phyloP scores from a whole-genome alignment of 495 filamentous ascomycete species.

The Penicillium longicatenatum region DNA sequence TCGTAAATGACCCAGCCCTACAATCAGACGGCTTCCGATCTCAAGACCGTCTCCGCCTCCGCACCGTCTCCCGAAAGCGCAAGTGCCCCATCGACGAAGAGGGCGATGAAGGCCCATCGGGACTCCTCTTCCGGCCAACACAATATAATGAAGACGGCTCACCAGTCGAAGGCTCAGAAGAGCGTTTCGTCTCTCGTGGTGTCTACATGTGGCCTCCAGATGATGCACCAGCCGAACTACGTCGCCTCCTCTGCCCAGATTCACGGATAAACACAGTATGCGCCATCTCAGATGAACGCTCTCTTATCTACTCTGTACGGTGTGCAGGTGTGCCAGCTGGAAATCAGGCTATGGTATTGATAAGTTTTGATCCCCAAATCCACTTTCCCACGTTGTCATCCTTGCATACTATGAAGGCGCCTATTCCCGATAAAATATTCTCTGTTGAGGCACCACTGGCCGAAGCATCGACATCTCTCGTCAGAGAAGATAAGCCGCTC shows the following conservation, averaged over 20 bases:
- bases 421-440: slow-evolving; percentile 10
- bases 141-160: slow-evolving; percentile 27
- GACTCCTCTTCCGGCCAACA: slow-evolving; percentile 39
- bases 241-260: slow-evolving; percentile 59
- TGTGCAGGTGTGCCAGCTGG: slow-evolving; percentile 40
- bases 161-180: slow-evolving; percentile 38
- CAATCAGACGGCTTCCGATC: slow-evolving; percentile 34
- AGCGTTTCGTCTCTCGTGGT: slow-evolving; percentile 51
- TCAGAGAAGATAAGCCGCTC: slow-evolving; percentile 36
- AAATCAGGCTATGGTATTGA: slow-evolving; percentile 55
- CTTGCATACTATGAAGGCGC: slow-evolving; percentile 15
- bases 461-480: slow-evolving; percentile 18
- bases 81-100: slow-evolving; percentile 42
- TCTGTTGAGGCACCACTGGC: slow-evolving; percentile 4
- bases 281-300: slow-evolving; percentile 62
- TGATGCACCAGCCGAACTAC: slow-evolving; percentile 46
- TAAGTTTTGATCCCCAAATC: slow-evolving; percentile 64
- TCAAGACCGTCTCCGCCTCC: slow-evolving; percentile 54
- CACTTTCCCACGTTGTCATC: slow-evolving; percentile 34
- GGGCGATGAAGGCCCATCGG: slow-evolving; percentile 33
- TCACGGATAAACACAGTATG: slow-evolving; percentile 48
- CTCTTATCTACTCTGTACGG: slow-evolving; percentile 56
- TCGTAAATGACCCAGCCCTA: slow-evolving; percentile 59
- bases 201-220: slow-evolving; percentile 64
- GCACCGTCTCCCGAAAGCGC: slow-evolving; percentile 50